Base-by-base conservation (phyloP, 257 asterid genomes). In the Solanum ossicruentum region DNA sequence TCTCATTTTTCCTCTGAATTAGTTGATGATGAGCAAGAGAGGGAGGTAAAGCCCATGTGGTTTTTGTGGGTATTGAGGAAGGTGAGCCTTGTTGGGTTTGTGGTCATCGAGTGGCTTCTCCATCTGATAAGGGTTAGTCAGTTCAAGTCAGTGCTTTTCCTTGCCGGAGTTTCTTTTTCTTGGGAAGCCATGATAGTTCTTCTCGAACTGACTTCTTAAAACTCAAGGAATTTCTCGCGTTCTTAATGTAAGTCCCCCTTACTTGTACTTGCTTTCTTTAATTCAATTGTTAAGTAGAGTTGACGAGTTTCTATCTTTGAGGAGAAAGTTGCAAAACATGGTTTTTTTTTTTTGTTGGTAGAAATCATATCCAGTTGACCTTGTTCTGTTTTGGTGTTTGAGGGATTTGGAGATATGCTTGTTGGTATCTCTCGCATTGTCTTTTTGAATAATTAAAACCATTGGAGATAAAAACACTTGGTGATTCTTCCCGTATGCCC, bases 121-220 rank as follows among this genome's bases (percentile, higher is more conserved):
- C 82, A 77, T 77, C 92, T 43, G 97, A 93, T 32, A 88, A 86
- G 69, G 69, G 88, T 16, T 23, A 91, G 13, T 45, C 93, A 60
- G 69, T 87, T 80, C 98, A 92, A 79, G 87, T 91, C 86, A 93
- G 98, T 91, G 98, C 98, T 80, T 96, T 96, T 84, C 96, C 99
- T 58, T 96, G 90, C 95, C 97, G 20, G 99, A 94, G 86, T 96
- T 96, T 89, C 96, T 96, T 47, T 96, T 36, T 91, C 83, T 78
- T 96, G 91, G 99, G 99, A 6, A 93, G 98, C 91, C 94, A 93
- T 72, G 99, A 94, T 83, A 93, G 93, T 86, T 98, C 99, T 39
- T 92, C 99, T 13, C 93, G 99, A 3, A 95, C 97, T 2, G 98
- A 96, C 96, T 96, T 83, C 96, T 96, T 89, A 96, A 93, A 91